Evolutionary conservation across 352 stramenopile genomes (phyloP).

Genomic region (Phytophthora citrophthora): DNA sequence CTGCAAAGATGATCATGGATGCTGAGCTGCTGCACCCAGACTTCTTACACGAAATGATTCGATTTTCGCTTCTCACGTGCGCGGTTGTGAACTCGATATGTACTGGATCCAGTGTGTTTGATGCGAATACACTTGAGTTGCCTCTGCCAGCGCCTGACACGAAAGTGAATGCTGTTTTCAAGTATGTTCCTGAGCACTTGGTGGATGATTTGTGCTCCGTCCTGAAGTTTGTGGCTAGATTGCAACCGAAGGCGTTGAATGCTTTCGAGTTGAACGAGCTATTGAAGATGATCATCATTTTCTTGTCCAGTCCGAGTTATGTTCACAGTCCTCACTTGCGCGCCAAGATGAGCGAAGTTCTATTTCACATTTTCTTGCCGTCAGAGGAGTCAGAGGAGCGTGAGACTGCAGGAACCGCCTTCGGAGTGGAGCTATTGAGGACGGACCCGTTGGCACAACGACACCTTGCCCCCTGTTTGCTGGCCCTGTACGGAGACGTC

Average conservation of each 20-base stretch:
- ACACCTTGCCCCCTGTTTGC: constrained; percentile 94
- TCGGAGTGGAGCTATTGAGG: constrained; percentile 68
- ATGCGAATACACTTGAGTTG: constrained; percentile 31
- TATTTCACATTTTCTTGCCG: constrained; percentile 97
- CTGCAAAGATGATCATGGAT: constrained; percentile 83
- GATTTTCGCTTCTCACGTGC: constrained; percentile 74
- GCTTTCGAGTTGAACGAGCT: constrained; percentile 89
- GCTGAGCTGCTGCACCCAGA: constrained; percentile 81
- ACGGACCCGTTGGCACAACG: constrained; percentile 74
- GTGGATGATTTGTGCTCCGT: constrained; percentile 95
- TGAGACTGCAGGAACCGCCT: constrained; percentile 58
- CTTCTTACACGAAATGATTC: constrained; percentile 77
- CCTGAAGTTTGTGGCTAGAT: constrained; percentile 91
- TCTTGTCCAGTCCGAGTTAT: constrained; percentile 89
- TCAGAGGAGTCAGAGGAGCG: constrained; percentile 80
- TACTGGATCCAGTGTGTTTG: constrained; percentile 24
- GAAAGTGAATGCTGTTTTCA: constrained; percentile 50
- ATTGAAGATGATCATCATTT: constrained; percentile 91
- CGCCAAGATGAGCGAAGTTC: constrained; percentile 95
- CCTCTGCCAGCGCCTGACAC: constrained; percentile 46
- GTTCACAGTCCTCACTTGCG: constrained; percentile 93
- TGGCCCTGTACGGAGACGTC: constrained; percentile 98
- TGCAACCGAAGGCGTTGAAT: constrained; percentile 86
- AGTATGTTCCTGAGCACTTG: constrained; percentile 94
- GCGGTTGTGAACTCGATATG: constrained; percentile 69